Base-by-base conservation (phyloP, 1,284 basidiomycete genomes). In the Sparassis latifolia region DNA sequence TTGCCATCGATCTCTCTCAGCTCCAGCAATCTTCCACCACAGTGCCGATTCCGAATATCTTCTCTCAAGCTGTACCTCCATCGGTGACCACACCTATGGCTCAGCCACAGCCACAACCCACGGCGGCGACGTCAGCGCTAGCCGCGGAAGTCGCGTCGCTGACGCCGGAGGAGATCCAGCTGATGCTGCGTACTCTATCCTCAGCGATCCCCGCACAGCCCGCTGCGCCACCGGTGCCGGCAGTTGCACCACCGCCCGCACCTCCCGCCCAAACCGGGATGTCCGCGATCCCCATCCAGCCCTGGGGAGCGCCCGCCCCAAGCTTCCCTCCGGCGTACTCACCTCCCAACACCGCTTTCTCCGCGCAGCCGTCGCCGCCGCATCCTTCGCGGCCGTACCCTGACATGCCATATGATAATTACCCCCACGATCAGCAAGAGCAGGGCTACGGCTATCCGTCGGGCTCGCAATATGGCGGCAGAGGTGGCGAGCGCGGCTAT, bases 121-220 rank as follows among this genome's bases (percentile, higher is more conserved):
- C 52, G n/a, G 30, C 50, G 9, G 31, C 47, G 3, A 44, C 43
- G 46, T 10, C 46, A 42, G 46, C 32, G 40, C 59, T 77, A 29
- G 73, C 73, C 27, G 70, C 73, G 5, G 75, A 78, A 58, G 73
- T 83, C 5, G 77, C 80, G 1, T 69, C 79, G 5, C 69, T 83
- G 30, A 82, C 80, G 1, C 80, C 78, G 0, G 81, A 81, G 49
- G 81, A 84, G 61, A 75, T 84, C 29, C 77, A 80, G 50, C 66
- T 71, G 29, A 73, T 84, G 61, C 63, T 84, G 30, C 74, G 74
- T 39, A 69, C 78, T 0, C 65, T 83, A 27, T 62, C 63, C 35
- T 57, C 52, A 33, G 50, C 53, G 10, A 10, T 48, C 29, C 44
- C 42, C 6, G 52, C 28, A 12, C 32, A 48, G n/a, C 20, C 37